Evolutionary conservation across 139 green algal species (phyloP).

Genomic region (Axilococcus clingmanii): DNA sequence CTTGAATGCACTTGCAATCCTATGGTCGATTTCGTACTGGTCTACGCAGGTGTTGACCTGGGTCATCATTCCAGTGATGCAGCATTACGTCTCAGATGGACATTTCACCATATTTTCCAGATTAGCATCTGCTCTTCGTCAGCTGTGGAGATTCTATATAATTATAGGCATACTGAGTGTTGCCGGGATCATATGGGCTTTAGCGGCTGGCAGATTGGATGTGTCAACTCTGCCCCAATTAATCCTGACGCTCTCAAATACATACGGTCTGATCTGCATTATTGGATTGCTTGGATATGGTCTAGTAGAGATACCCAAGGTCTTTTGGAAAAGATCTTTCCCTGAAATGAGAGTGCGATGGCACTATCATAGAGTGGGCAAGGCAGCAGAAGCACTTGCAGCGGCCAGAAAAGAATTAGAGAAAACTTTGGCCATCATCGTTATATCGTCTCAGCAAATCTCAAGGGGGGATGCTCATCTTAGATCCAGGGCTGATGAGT

Average conservation of each 20-base stretch:
- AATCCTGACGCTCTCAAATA: slow-evolving; percentile 74
- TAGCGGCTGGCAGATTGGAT: slow-evolving; percentile 34
- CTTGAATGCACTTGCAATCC: slow-evolving; percentile 22
- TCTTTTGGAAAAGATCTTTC: slow-evolving; percentile 58
- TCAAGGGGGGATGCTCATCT: slow-evolving; percentile 52
- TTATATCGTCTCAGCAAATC: slow-evolving; percentile 53
- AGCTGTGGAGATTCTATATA: slow-evolving; percentile 67
- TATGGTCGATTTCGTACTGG: slow-evolving; percentile 73
- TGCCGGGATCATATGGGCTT: slow-evolving; percentile 38
- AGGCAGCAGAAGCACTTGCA: slow-evolving; percentile 36
- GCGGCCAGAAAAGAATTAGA: slow-evolving; percentile 32
- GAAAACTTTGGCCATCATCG: slow-evolving; percentile 28
- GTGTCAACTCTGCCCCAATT: slow-evolving; percentile 39
- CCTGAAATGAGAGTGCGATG: slow-evolving; percentile 34
- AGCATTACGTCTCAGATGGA: slow-evolving; percentile 76
- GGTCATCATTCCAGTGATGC: slow-evolving; percentile 76
- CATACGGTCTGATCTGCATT: slow-evolving; percentile 72
- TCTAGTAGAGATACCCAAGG: slow-evolving; percentile 75
- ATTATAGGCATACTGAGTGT: slow-evolving; percentile 46
- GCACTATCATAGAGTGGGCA: slow-evolving; percentile 27
- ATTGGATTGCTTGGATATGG: slow-evolving; percentile 81
- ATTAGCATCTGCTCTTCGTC: slow-evolving; percentile 41
- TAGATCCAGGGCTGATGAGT: slow-evolving; percentile 56
- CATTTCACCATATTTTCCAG: slow-evolving; percentile 64
- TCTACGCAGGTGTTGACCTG: slow-evolving; percentile 75